These are phyloP conservation scores for Kodamaea neixiangensis DNA, from an alignment of 805 yeast species.

Conservation along the genomic window DNA sequence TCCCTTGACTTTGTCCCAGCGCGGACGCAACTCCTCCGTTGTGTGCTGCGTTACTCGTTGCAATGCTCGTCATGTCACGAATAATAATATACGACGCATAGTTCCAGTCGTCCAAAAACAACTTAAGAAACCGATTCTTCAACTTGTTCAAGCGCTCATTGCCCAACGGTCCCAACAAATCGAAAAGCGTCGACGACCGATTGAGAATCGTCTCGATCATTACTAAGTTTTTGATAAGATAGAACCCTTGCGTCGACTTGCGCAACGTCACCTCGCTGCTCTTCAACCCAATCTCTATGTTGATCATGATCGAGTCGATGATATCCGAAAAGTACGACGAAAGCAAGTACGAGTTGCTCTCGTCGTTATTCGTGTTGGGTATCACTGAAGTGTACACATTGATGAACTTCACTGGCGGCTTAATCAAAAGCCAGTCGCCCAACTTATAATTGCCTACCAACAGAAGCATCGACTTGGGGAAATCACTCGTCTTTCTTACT, in stretches of 20 bases:
- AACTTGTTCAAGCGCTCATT: conserved; percentile 63
- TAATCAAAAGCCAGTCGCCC: conserved; percentile 68
- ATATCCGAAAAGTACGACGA: conserved; percentile 75
- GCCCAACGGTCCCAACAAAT: conserved; percentile 60
- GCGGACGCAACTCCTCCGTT: conserved; percentile 23
- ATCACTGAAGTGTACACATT: conserved; percentile 50
- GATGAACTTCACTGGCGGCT: conserved; percentile 53
- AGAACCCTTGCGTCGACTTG: conserved; percentile 63
- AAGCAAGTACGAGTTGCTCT: conserved; percentile 52
- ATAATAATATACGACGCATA: conserved; percentile 72
- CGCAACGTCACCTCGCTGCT: conserved; percentile 27
- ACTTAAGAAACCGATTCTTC: conserved; percentile 70
- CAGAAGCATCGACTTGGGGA: conserved; percentile 49
- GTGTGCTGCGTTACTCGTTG: conserved; percentile 51
- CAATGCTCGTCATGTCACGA: conserved; percentile 70
- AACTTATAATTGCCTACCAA: conserved; percentile 55
- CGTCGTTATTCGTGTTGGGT: conserved; percentile 33
- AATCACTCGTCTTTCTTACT: conserved; percentile 64
- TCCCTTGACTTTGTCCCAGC: conserved; percentile 14
- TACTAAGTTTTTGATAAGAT: conserved; percentile 68
- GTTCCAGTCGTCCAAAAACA: conserved; percentile 80
- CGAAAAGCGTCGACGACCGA: conserved; percentile 53
- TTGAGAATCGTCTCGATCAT: conserved; percentile 73
- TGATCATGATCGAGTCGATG: conserved; percentile 69
- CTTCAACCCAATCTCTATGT: conserved; percentile 62